A percentile compares a stretch with the other conserved stretches of the same genome.
phyloP scores from a whole-genome alignment of 1,284 basidiomycete species.

The Peniophora sp. region DNA sequence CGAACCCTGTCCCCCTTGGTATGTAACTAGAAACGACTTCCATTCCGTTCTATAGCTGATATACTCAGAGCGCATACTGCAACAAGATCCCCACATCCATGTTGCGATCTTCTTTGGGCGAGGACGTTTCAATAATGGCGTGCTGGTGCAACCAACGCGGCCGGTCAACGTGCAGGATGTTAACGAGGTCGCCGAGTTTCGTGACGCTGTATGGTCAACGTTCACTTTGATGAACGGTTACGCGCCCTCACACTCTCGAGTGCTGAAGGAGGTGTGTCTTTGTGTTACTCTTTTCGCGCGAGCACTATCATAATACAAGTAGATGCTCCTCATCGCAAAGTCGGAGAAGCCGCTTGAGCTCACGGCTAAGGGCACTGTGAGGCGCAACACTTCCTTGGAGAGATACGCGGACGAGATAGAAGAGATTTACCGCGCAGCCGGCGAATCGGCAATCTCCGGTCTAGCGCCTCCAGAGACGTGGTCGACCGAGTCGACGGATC shows the following conservation, averaged over 20 bases:
- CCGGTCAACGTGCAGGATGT: conserved; percentile 19
- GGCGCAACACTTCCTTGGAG: conserved; percentile 18
- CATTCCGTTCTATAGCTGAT: neutral
- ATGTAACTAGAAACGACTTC: neutral
- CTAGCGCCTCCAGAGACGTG: neutral
- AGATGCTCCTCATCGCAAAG: conserved; percentile 28
- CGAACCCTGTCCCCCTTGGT: conserved; percentile 15
- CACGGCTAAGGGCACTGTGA: conserved; percentile 21
- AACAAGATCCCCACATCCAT: conserved; percentile 20
- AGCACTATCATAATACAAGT: conserved; percentile 12
- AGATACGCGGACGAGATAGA: conserved; percentile 26
- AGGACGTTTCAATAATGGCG: conserved; percentile 26
- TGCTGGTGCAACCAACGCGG: conserved; percentile 27
- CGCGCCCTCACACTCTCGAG: conserved; percentile 23
- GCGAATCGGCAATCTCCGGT: conserved; percentile 8
- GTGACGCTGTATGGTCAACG: conserved; percentile 26
- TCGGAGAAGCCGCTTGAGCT: conserved; percentile 21
- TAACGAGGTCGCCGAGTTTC: conserved; percentile 16
- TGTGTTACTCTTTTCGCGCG: neutral
- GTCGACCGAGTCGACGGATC: neutral
- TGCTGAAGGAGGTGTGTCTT: conserved; percentile 9
- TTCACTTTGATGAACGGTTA: conserved; percentile 23
- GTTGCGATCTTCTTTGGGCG: conserved; percentile 30
- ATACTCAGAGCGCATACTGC: conserved; percentile 20
- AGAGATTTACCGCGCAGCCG: conserved; percentile 14